These are phyloP conservation scores for Leptographium wingfieldii DNA, from an alignment of 2,329 filamentous ascomycete genomes.

Conservation along the genomic window DNA sequence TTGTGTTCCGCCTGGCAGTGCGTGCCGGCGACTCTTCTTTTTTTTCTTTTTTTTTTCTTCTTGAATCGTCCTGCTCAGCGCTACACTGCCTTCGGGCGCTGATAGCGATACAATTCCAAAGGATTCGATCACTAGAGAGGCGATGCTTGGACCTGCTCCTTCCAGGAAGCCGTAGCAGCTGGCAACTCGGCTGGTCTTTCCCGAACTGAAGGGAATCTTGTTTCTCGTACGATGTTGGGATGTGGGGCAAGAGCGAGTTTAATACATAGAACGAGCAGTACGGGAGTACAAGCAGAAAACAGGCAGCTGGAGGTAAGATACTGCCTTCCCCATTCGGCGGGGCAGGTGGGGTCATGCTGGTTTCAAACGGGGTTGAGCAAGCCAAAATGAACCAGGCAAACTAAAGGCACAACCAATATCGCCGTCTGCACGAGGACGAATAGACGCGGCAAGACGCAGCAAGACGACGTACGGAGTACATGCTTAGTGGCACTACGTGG, in stretches of 20 bases:
- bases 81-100: neutral
- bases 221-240: neutral
- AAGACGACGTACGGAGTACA: too few relatives aligned
- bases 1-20: neutral
- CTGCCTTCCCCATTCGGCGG: neutral
- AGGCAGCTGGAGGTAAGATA: neutral
- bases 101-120: neutral
- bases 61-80: neutral
- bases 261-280: neutral
- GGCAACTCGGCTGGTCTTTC: neutral
- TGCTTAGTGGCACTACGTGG: neutral
- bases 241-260: neutral
- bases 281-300: neutral
- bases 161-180: neutral
- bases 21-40: neutral
- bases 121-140: neutral
- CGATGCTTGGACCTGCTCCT: neutral
- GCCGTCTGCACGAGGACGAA: neutral
- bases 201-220: neutral
- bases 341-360: neutral
- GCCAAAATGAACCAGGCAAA: neutral
- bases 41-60: neutral
- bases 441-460: too few relatives aligned
- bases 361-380: neutral
- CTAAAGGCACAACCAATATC: neutral